A percentile compares a stretch with the other conserved stretches of the same genome.
Conservation (phyloP, 805 yeast species). For the Candida coquimbonensis region DNA sequence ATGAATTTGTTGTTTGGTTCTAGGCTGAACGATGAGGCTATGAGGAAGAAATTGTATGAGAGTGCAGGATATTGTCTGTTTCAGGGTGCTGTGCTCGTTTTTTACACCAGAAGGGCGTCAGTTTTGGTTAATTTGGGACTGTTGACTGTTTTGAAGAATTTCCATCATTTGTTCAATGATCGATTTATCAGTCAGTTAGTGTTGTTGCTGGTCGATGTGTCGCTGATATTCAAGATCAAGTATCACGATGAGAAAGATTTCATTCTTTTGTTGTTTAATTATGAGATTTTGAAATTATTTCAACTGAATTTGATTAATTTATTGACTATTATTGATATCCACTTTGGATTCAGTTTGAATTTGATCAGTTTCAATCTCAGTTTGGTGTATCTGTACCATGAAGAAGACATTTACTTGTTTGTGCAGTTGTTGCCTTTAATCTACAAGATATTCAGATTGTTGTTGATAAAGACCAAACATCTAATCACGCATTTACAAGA, state of each 20-base stretch:
- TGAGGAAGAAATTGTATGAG: not conserved
- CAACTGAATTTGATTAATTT: slow-evolving; percentile 1
- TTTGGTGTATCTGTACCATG: slow-evolving; percentile 1
- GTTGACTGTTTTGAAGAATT: not conserved
- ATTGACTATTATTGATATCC: not conserved
- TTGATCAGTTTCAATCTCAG: slow-evolving; percentile 1
- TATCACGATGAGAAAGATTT: not conserved
- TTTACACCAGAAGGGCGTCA: not conserved
- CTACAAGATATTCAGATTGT: slow-evolving; percentile 16
- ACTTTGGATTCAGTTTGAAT: slow-evolving; percentile 2
- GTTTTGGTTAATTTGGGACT: not conserved
- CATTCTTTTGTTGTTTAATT: not conserved
- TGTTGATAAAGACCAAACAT: slow-evolving; percentile 13
- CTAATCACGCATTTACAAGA: slow-evolving; percentile 6
- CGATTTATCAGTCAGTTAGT: not conserved
- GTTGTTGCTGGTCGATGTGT: not conserved
- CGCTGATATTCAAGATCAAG: not conserved
- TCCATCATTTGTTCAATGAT: not conserved
- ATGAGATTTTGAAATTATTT: slow-evolving; percentile 1
- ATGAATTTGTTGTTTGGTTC: not conserved
- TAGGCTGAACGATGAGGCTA: not conserved
- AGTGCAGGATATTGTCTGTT: not conserved
- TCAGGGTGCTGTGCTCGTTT: not conserved
- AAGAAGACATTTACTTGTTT: slow-evolving; percentile 7
- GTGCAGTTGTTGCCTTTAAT: slow-evolving; percentile 13